These are phyloP conservation scores for Mrakia hoshinonis DNA, from an alignment of 768 basidiomycete genomes.

Conservation along the genomic window DNA sequence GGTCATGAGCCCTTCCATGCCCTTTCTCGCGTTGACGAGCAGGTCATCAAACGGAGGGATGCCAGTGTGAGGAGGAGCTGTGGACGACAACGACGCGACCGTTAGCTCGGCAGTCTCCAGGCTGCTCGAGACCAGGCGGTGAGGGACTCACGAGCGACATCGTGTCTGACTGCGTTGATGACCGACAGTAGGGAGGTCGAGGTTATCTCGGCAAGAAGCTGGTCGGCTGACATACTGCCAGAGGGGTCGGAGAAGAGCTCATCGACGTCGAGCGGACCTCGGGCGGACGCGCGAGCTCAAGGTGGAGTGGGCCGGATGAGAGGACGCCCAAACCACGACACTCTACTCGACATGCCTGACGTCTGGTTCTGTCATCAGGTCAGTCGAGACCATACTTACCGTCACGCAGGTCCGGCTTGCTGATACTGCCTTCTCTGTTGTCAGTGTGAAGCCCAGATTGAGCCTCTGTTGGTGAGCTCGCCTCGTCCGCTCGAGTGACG, in stretches of 20 bases:
- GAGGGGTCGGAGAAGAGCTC: neutral
- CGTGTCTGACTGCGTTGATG: neutral
- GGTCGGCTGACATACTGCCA: slow-evolving; percentile 1
- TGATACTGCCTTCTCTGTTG: neutral
- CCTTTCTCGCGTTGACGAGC: neutral
- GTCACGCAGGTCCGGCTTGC: no score
- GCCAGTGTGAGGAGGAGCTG: slow-evolving; percentile 3
- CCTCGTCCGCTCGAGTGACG: neutral
- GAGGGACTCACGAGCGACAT: slow-evolving; percentile 15
- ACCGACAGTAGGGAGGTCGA: neutral
- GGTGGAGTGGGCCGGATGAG: no score
- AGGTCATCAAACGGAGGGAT: slow-evolving; percentile 3
- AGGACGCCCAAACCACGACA: no score
- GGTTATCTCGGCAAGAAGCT: slow-evolving; percentile 6
- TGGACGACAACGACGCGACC: neutral
- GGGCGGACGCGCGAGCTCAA: no score
- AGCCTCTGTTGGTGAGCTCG: slow-evolving; percentile 2
- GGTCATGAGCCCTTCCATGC: neutral
- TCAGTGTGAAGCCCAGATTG: slow-evolving; percentile 22
- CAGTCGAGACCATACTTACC: no score
- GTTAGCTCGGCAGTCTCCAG: no score
- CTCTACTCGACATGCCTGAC: neutral
- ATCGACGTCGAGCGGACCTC: neutral
- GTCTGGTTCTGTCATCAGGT: slow-evolving; percentile 27
- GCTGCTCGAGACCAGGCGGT: neutral